Conservation (phyloP, 2,329 filamentous ascomycete genomes). For the Colletotrichum shisoi region DNA sequence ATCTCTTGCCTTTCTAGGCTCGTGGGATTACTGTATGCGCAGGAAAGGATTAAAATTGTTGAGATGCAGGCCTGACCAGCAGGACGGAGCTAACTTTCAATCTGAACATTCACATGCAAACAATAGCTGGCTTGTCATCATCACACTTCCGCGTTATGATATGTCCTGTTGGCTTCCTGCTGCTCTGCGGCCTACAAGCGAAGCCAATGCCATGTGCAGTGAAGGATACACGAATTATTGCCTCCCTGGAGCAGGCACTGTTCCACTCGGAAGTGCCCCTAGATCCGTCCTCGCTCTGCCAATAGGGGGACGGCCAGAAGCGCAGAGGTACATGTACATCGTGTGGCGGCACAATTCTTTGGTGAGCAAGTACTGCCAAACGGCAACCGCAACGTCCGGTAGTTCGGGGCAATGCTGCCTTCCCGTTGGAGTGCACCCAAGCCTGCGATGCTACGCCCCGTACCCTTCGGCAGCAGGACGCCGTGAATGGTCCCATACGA, state of each 20-base stretch:
- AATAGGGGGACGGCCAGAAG: background rate
- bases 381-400: no score
- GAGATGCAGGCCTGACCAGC: no score
- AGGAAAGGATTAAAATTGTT: no score
- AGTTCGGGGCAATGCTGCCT: background rate
- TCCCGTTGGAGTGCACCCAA: background rate
- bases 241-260: background rate
- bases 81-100: no score
- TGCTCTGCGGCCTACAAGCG: background rate
- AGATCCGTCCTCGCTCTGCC: slow-evolving; percentile 1
- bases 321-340: slow-evolving; percentile 1
- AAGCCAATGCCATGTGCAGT: slow-evolving; percentile 1
- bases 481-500: no score
- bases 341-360: background rate
- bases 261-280: background rate
- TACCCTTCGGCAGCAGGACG: background rate
- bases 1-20: no score
- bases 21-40: no score
- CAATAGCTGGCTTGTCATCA: no score
- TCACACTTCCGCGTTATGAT: no score
- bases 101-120: no score
- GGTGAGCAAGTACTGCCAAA: no score
- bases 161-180: no score
- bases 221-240: background rate
- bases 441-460: background rate